Evolutionary conservation across 805 yeast species (phyloP), one percentile per base, ranked within the genome.

Genomic region (Cyberlindnera euphorbiiphila): DNA sequence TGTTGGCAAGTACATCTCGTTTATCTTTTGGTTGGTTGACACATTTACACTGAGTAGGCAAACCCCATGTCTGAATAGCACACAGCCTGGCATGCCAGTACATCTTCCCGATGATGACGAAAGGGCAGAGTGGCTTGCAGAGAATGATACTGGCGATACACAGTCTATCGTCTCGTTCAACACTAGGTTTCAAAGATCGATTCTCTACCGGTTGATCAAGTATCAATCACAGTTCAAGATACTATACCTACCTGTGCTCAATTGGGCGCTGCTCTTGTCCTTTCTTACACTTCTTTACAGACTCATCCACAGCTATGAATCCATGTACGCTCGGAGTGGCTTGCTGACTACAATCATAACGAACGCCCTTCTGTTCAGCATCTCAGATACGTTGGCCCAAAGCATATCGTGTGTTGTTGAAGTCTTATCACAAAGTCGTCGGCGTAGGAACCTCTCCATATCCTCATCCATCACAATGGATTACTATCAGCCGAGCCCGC

Each of bases 331-430:
- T 43, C 68, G 64, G 40, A 76, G 78, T 32, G 79, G 93, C 2
- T 60, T 87, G 21, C 57, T 81, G n/a, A 86, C 96, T 12, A 85
- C 88, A 25, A 74, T 86, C 41, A 74, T 80, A 17, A 81, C 96
- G 1, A 91, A 91, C 54, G 62, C 85, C 20, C 78, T 89, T 5
- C 65, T 91, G 5, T 85, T 79, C 57, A 96, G 96, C 0, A 78
- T 87, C n/a, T 88, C 97, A 0, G 98, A 91, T 57, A 76, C 89
- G 0, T 56, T 89, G 45, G 98, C 98, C 0, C 98, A 91, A 59
- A 71, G 47, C 17, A 33, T 54, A 11, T 52, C 57, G 1, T 54
- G 59, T 25, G 37, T 50, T 7, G 27, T 41, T 10, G 49, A 45
- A 6, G 40, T 44, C 36, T 22, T 46, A 9, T 15, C 43, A 9